These are phyloP conservation scores for Pachyrhizus erosus DNA, from an alignment of 306 rosid genomes.

Conservation along the genomic window DNA sequence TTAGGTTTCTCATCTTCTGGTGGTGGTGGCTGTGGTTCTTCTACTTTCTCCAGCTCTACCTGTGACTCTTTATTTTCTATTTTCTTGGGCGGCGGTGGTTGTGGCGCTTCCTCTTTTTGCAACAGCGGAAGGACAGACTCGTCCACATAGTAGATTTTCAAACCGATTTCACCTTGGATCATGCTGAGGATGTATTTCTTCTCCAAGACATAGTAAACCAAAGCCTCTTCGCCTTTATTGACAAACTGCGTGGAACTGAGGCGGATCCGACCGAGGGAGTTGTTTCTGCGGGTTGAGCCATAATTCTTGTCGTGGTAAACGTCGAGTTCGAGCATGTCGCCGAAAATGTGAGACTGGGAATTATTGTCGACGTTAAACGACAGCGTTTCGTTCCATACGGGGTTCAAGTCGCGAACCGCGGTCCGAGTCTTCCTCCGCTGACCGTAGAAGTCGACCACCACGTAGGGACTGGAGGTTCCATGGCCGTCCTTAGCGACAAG, in stretches of 20 bases:
- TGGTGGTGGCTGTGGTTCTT: background rate
- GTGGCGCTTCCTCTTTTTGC: slow-evolving; percentile 28
- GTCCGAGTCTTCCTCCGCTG: slow-evolving; percentile 67
- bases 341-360: slow-evolving; percentile 52
- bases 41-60: background rate
- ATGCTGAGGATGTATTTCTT: slow-evolving; percentile 63
- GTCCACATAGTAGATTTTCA: slow-evolving; percentile 69
- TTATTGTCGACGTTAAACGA: slow-evolving; percentile 61
- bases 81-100: background rate
- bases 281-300: slow-evolving; percentile 68
- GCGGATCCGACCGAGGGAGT: slow-evolving; percentile 70
- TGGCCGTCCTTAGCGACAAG: slow-evolving; percentile 79
- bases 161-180: slow-evolving; percentile 78
- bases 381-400: slow-evolving; percentile 76
- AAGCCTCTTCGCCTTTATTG: slow-evolving; percentile 84
- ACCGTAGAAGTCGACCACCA: slow-evolving; percentile 70
- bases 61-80: background rate
- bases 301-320: slow-evolving; percentile 63
- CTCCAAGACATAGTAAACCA: slow-evolving; percentile 70
- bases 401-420: slow-evolving; percentile 61
- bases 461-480: slow-evolving; percentile 85
- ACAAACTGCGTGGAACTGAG: slow-evolving; percentile 75
- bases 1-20: slow-evolving; percentile 33
- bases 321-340: slow-evolving; percentile 71
- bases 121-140: slow-evolving; percentile 34